Percentiles rank a stretch among this genome's conserved stretches.
phyloP scores from a whole-genome alignment of 345 rosid genomes.

The Sisymbrium irio region DNA sequence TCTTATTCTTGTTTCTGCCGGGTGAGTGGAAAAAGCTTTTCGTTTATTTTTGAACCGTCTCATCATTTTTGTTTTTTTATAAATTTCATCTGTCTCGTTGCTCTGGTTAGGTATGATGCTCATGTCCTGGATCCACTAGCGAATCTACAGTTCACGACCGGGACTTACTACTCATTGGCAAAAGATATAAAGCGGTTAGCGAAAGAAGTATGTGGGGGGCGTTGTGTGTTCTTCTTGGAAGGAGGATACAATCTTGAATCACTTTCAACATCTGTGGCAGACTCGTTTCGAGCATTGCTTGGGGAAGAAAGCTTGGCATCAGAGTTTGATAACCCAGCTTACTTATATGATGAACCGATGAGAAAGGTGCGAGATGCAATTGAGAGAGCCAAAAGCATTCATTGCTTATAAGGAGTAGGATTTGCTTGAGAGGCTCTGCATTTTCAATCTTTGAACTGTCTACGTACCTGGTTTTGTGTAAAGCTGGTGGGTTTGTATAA shows the following conservation, averaged over 20 bases:
- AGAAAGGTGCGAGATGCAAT: conserved; percentile 69
- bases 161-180: conserved; percentile 73
- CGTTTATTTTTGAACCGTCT: background rate
- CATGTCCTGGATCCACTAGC: conserved; percentile 93
- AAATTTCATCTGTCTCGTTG: background rate
- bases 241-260: conserved; percentile 94
- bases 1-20: conserved; percentile 93
- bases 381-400: conserved; percentile 63
- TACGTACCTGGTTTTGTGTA: background rate
- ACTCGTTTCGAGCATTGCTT: conserved; percentile 77
- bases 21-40: conserved; percentile 46
- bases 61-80: background rate
- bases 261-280: conserved; percentile 80
- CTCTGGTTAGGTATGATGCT: conserved; percentile 60
- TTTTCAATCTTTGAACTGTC: background rate
- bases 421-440: background rate
- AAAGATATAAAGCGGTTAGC: conserved; percentile 77
- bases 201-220: conserved; percentile 74
- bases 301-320: conserved; percentile 76
- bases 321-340: conserved; percentile 73
- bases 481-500: background rate
- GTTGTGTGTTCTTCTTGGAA: conserved; percentile 87
- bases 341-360: conserved; percentile 81
- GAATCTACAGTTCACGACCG: conserved; percentile 79
- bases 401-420: conserved; percentile 45